phyloP scores from a whole-genome alignment of 208 protist genomes.

The Leishmania tropica region DNA sequence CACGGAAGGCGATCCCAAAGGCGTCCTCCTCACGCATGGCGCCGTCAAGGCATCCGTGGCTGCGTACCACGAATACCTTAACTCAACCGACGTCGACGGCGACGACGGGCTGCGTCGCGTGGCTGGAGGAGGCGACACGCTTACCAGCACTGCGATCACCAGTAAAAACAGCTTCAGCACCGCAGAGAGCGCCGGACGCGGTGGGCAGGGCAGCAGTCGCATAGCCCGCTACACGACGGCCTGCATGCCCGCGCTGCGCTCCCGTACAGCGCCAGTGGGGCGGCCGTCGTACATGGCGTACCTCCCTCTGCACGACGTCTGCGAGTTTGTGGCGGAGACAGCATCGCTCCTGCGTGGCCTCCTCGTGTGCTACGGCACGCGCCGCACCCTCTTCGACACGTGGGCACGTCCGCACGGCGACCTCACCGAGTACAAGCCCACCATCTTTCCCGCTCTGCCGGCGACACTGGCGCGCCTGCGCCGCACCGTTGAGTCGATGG shows the following conservation, averaged over 20 bases:
- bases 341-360: slow-evolving; percentile 44
- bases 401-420: slow-evolving; percentile 68
- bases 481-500: slow-evolving; percentile 42
- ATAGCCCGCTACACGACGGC: slow-evolving; percentile 16
- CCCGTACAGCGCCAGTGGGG: slow-evolving; percentile 20
- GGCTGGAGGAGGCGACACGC: neutral
- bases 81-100: slow-evolving; percentile 23
- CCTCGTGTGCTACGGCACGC: slow-evolving; percentile 69
- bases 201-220: neutral
- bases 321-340: slow-evolving; percentile 65
- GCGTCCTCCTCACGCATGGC: slow-evolving; percentile 83
- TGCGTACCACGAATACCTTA: slow-evolving; percentile 36
- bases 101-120: slow-evolving; percentile 15
- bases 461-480: slow-evolving; percentile 64
- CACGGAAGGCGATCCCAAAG: slow-evolving; percentile 79
- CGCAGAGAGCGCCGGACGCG: neutral
- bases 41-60: slow-evolving; percentile 49
- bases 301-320: slow-evolving; percentile 80
- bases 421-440: slow-evolving; percentile 69
- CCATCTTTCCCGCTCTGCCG: slow-evolving; percentile 64
- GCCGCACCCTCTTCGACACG: slow-evolving; percentile 50
- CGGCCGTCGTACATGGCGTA: slow-evolving; percentile 77
- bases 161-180: neutral
- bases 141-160: neutral
- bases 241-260: slow-evolving; percentile 29